A percentile compares a stretch with the other conserved stretches of the same genome.
Conservation (phyloP, 306 rosid genomes). For the Rosa chinensis region DNA sequence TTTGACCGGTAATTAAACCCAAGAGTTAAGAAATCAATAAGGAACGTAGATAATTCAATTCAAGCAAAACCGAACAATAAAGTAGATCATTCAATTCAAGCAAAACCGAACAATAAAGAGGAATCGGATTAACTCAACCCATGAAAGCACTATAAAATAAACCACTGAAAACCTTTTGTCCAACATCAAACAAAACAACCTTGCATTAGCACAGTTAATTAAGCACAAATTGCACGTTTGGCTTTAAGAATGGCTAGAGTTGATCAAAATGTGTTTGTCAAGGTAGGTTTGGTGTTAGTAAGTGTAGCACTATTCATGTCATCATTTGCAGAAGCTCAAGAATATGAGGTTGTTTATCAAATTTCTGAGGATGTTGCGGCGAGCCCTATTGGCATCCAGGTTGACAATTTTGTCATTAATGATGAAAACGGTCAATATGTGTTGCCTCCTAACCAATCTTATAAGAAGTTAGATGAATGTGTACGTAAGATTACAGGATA, state of each 20-base stretch:
- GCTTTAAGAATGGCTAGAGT: neutral
- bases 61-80: no score
- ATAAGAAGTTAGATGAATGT: neutral
- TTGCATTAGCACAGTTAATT: neutral
- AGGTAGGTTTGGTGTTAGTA: neutral
- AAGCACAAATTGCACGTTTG: neutral
- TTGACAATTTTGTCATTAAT: neutral
- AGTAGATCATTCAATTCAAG: no score
- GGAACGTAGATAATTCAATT: no score
- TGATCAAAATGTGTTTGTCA: neutral
- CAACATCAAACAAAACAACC: neutral
- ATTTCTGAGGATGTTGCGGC: neutral
- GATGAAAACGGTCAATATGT: neutral
- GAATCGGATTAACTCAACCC: neutral
- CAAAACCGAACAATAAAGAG: neutral
- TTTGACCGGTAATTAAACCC: no score
- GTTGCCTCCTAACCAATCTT: neutral
- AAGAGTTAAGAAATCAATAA: no score
- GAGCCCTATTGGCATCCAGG: neutral
- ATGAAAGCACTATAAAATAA: neutral
- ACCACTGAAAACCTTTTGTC: neutral
- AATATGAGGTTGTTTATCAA: neutral
- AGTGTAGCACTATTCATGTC: neutral
- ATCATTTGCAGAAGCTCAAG: neutral
- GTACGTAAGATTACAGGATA: no score